phyloP scores from a whole-genome alignment of 192 early-diverging fungal genomes.

The Dissophora ornata region DNA sequence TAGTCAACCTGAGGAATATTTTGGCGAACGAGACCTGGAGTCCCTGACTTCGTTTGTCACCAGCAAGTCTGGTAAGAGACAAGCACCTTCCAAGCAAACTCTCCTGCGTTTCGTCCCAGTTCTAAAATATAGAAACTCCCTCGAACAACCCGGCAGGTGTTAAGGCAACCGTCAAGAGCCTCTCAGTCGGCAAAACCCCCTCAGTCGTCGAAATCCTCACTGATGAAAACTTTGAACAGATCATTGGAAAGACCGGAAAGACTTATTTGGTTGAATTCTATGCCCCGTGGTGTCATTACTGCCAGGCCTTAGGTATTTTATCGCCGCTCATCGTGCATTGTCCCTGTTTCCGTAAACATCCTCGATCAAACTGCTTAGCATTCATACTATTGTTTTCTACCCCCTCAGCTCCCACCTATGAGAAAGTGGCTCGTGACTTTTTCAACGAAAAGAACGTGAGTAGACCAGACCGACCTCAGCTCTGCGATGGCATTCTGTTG shows the following conservation, averaged over 20 bases:
- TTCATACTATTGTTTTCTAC: background rate
- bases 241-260: constrained; percentile 74
- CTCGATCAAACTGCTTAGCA: too few species aligned
- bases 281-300: constrained; percentile 92
- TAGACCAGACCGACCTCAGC: background rate
- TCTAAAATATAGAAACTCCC: too few species aligned
- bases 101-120: too few species aligned
- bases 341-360: too few species aligned
- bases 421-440: constrained; percentile 87
- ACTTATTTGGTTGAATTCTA: constrained; percentile 91
- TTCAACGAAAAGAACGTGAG: constrained; percentile 78
- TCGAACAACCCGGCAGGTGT: constrained; percentile 52
- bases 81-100: too few species aligned
- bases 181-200: constrained; percentile 71
- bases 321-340: too few species aligned
- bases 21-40: constrained; percentile 81
- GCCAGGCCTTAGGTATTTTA: constrained; percentile 60
- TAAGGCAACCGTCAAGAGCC: constrained; percentile 71
- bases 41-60: constrained; percentile 75
- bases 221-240: constrained; percentile 76
- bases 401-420: constrained; percentile 83
- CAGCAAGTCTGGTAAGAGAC: constrained; percentile 76
- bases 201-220: constrained; percentile 75
- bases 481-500: too few species aligned
- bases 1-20: constrained; percentile 77